Base-by-base conservation (phyloP, 2,329 filamentous ascomycete species). In the Corinectria fuckeliana region DNA sequence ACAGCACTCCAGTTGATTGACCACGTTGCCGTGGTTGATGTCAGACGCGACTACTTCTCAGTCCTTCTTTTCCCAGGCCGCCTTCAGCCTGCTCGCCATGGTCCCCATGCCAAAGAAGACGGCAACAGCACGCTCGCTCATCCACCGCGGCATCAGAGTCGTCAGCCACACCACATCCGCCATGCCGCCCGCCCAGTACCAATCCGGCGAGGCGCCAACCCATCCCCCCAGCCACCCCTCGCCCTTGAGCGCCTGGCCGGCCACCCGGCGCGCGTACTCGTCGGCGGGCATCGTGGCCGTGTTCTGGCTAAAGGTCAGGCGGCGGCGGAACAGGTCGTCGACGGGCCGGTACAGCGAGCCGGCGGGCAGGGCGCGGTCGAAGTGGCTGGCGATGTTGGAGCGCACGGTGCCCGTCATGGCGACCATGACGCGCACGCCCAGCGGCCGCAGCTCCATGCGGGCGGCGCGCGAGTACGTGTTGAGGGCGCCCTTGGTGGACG, bases 381-480 rank as follows among this genome's bases (percentile, higher is more conserved):
- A 67, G 38, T 77, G 76, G 63, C 69, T 73, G 5, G 80, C 79
- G 51, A 82, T 84, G 71, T 83, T 81, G 66, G 80, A 82, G 39
- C 74, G 73, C 11, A 86, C 82, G 2, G 82, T 84, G 21, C 84
- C 84, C 0, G 82, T 81, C 75, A 85, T 80, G 67, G 80, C 80
- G 16, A 85, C 79, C 79, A 85, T 85, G 71, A 86, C 84, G 62
- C 84, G 80, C 9, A 86, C 83, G 64, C 77, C 77, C 44, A 85
- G 81, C 1, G 83, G 84, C 42, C 77, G 76, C 38, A 87, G 76
- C 65, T 87, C 84, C 49, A 82, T 72, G 21, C 84, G 81, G 26
- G 86, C 74, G 0, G 78, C 80, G 58, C 83, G 82, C 44, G 82
- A 84, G 74, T 84, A 86, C 3, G 77, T 74, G 56, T 78, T 78